Evolutionary conservation across 2,329 filamentous ascomycete species (phyloP).

Genomic region (Zymoseptoria passerinii): DNA sequence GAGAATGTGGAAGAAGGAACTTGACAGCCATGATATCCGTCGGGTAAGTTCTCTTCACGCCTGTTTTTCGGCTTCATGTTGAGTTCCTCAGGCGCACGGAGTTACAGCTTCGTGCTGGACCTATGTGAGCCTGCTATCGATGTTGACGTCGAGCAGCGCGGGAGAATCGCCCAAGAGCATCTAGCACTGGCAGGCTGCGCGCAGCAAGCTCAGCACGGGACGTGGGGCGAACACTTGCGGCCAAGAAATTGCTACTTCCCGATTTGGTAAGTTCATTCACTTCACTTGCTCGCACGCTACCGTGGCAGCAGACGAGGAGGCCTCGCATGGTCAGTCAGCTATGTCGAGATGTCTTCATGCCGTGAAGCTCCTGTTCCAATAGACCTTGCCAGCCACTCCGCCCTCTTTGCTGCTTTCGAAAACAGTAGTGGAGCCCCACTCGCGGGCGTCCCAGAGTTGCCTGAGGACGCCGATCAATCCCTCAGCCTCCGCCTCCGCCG

Average conservation of each 20-base stretch:
- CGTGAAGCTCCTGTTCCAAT: background rate
- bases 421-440: background rate
- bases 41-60: too few relatives aligned
- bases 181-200: too few relatives aligned
- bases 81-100: too few relatives aligned
- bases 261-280: background rate
- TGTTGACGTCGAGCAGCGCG: too few relatives aligned
- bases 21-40: too few relatives aligned
- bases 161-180: too few relatives aligned
- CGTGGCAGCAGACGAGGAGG: background rate
- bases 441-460: background rate
- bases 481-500: slow-evolving; percentile 1
- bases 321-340: background rate
- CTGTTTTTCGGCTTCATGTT: too few relatives aligned
- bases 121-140: too few relatives aligned
- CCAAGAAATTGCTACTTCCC: background rate
- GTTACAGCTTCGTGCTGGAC: too few relatives aligned
- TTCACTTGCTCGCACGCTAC: background rate
- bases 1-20: too few relatives aligned
- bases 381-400: background rate
- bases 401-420: background rate
- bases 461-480: slow-evolving; percentile 2
- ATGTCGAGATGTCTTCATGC: background rate
- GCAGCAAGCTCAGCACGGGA: too few relatives aligned
- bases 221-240: background rate